These are phyloP conservation scores for Podospora anserina DNA, from an alignment of 495 filamentous ascomycete genomes.

Conservation along the genomic window DNA sequence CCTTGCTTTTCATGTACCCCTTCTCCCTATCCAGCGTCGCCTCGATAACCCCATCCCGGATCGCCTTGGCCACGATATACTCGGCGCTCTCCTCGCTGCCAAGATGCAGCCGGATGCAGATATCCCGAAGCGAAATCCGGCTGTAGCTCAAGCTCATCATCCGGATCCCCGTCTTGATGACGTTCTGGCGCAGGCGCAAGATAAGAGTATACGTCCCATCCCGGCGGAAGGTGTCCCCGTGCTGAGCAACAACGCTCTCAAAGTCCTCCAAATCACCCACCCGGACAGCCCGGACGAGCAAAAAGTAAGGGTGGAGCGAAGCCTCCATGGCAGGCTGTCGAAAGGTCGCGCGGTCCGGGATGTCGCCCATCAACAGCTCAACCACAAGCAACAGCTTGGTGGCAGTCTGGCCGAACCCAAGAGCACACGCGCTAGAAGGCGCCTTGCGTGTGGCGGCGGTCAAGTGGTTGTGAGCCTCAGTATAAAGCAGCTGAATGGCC, in stretches of 20 bases:
- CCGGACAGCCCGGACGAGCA: constrained; percentile 89
- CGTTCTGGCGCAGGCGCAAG: constrained; percentile 90
- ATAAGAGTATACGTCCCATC: constrained; percentile 96
- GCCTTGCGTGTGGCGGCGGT: constrained; percentile 91
- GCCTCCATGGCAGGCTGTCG: constrained; percentile 80
- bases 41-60: constrained; percentile 96
- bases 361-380: constrained; percentile 97
- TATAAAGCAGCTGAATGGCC: constrained; percentile 92
- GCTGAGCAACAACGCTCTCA: constrained; percentile 71
- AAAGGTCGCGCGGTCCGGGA: constrained; percentile 92
- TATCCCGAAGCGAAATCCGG: constrained; percentile 94
- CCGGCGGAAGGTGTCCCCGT: constrained; percentile 79
- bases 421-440: constrained; percentile 79
- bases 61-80: constrained; percentile 98
- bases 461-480: constrained; percentile 92
- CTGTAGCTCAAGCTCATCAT: constrained; percentile 99
- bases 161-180: constrained; percentile 98
- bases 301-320: constrained; percentile 84
- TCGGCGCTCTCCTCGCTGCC: constrained; percentile 93
- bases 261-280: constrained; percentile 93
- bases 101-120: constrained; percentile 90
- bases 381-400: constrained; percentile 93
- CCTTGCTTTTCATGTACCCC: constrained; percentile 98
- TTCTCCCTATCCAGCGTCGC: constrained; percentile 89
- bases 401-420: constrained; percentile 91